Conservation (phyloP, 208 protist genomes). For the Jaenimonas drosophilae region DNA sequence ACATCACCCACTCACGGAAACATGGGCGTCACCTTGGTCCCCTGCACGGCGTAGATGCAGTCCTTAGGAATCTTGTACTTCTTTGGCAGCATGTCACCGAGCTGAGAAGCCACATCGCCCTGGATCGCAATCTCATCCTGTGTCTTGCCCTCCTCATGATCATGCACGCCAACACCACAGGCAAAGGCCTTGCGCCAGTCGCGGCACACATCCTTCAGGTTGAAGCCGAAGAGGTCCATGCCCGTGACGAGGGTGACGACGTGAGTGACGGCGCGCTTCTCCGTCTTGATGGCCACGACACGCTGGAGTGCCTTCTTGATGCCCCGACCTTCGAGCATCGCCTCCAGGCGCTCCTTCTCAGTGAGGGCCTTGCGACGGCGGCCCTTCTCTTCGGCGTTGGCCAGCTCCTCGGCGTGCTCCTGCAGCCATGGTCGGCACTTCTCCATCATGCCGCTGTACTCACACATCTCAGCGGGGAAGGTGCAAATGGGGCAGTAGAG, state of each 20-base stretch:
- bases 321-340: conserved; percentile 57
- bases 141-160: conserved; percentile 43
- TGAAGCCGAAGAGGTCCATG: conserved; percentile 80
- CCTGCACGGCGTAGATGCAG: conserved; percentile 51
- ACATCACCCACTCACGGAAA: conserved; percentile 2
- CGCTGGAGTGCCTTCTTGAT: conserved; percentile 76
- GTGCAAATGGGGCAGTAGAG: conserved; percentile 89
- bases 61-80: conserved; percentile 74
- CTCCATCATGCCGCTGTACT: conserved; percentile 87
- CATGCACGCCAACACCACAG: conserved; percentile 66
- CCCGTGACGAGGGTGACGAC: conserved; percentile 71
- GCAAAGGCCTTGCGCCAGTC: conserved; percentile 83
- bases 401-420: conserved; percentile 74
- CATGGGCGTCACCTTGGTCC: conserved; percentile 68
- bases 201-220: conserved; percentile 71
- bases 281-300: conserved; percentile 52
- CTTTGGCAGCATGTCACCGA: conserved; percentile 61
- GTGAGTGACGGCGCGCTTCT: conserved; percentile 42
- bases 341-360: conserved; percentile 72
- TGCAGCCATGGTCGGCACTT: conserved; percentile 87
- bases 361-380: conserved; percentile 73
- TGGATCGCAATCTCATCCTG: conserved; percentile 78
- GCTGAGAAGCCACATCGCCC: conserved; percentile 50
- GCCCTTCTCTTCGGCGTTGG: conserved; percentile 68
- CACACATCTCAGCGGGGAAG: conserved; percentile 88